A percentile compares a stretch with the other conserved stretches of the same genome.
Evolutionary conservation across 805 yeast species (phyloP).

Genomic region (Pichia pseudocactophila): DNA sequence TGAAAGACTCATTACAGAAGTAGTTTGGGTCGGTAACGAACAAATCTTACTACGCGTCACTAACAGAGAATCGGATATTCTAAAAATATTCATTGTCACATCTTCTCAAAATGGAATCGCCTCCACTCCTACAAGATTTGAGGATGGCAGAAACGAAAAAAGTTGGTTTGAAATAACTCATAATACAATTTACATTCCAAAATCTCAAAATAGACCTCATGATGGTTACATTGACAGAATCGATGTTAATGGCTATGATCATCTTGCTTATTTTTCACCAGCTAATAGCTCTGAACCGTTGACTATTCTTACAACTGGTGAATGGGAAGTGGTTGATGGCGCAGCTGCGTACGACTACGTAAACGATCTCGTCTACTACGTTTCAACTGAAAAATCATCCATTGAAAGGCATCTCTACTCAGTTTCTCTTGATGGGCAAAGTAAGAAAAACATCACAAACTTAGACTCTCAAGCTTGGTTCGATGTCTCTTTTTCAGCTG

Average conservation of each 20-base stretch:
- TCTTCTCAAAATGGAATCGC: slow-evolving; percentile 14
- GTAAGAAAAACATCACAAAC: slow-evolving; percentile 39
- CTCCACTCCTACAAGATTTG: slow-evolving; percentile 39
- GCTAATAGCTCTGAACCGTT: slow-evolving; percentile 45
- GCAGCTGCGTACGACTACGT: slow-evolving; percentile 52
- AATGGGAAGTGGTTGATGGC: slow-evolving; percentile 86
- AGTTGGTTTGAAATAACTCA: slow-evolving; percentile 78
- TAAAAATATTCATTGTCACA: slow-evolving; percentile 49
- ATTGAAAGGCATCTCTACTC: slow-evolving; percentile 79
- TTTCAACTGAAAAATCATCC: slow-evolving; percentile 69
- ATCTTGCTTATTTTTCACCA: slow-evolving; percentile 79
- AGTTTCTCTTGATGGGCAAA: slow-evolving; percentile 45
- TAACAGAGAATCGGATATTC: slow-evolving; percentile 57
- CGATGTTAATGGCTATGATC: slow-evolving; percentile 53
- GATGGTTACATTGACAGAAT: slow-evolving; percentile 81
- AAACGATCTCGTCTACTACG: slow-evolving; percentile 48
- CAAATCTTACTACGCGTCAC: slow-evolving; percentile 48
- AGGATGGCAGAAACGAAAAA: slow-evolving; percentile 35
- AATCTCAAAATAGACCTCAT: slow-evolving; percentile 34
- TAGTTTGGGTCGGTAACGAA: slow-evolving; percentile 56
- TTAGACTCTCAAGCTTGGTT: slow-evolving; percentile 54
- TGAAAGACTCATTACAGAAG: slow-evolving; percentile 53
- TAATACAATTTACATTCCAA: slow-evolving; percentile 50
- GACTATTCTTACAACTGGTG: slow-evolving; percentile 56
- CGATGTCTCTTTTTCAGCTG: slow-evolving; percentile 68